These are phyloP conservation scores for Ceriops zippeliana DNA, from an alignment of 345 rosid genomes.

Conservation along the genomic window DNA sequence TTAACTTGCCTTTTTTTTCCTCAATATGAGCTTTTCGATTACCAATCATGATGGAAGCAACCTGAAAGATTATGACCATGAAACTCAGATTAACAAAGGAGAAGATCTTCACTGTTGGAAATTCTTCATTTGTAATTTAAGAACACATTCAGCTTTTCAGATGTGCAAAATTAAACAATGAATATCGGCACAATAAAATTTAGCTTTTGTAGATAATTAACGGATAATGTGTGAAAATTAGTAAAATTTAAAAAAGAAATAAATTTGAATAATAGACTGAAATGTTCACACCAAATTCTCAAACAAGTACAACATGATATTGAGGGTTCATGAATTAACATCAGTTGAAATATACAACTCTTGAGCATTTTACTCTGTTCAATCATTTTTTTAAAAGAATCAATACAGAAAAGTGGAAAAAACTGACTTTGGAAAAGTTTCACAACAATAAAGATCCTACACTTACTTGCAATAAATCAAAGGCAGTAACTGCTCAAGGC, in stretches of 20 bases:
- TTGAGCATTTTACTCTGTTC: too few species aligned
- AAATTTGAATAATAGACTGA: background rate
- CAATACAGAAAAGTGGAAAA: background rate
- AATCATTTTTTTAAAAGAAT: too few species aligned
- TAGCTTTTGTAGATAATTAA: background rate
- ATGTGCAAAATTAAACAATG: background rate
- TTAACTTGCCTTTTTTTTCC: conserved; percentile 61
- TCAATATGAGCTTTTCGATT: conserved; percentile 64
- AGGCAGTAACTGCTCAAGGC: background rate
- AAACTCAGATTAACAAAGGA: background rate
- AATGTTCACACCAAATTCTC: background rate
- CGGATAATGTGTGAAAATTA: background rate
- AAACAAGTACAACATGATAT: too few species aligned
- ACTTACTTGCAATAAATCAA: background rate
- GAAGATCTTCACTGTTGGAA: background rate
- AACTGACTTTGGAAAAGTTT: background rate
- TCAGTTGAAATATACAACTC: too few species aligned
- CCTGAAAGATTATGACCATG: conserved; percentile 27
- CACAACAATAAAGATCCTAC: background rate
- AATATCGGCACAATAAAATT: background rate
- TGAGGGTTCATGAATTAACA: too few species aligned
- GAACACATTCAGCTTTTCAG: background rate
- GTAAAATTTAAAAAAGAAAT: background rate
- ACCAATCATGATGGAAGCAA: conserved; percentile 49
- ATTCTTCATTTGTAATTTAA: background rate